phyloP scores from a whole-genome alignment of 305 asterid genomes.

The Fraxinus paxiana region DNA sequence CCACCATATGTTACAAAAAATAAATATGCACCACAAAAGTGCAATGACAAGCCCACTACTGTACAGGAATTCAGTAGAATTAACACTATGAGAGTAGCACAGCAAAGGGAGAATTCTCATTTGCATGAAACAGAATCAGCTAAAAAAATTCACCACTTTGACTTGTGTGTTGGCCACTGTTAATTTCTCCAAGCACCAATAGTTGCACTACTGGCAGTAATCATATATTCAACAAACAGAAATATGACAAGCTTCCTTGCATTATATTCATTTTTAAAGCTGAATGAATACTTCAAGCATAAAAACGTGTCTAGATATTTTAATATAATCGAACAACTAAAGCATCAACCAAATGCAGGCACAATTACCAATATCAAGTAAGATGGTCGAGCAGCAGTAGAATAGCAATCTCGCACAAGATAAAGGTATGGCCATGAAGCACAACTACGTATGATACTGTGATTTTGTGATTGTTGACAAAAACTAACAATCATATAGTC shows the following conservation, averaged over 20 bases:
- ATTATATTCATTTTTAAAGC: not conserved
- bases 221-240: not conserved
- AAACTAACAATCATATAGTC: not conserved
- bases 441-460: not conserved
- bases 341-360: not conserved
- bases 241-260: not conserved
- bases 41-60: constrained; percentile 13
- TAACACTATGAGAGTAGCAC: not conserved
- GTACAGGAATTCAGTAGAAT: not conserved
- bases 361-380: not conserved
- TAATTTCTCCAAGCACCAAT: not conserved
- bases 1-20: not conserved
- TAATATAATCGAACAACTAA: not conserved
- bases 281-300: not conserved
- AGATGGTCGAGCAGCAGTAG: not conserved
- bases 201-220: not conserved
- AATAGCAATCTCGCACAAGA: not conserved
- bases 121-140: not conserved
- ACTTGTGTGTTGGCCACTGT: not conserved
- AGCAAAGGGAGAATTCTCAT: not conserved
- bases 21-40: constrained; percentile 15
- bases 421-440: not conserved
- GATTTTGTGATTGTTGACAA: not conserved
- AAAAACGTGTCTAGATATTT: not conserved
- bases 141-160: not conserved